Base-by-base conservation (phyloP, 2,329 filamentous ascomycete species). In the Mariannaea sp. region DNA sequence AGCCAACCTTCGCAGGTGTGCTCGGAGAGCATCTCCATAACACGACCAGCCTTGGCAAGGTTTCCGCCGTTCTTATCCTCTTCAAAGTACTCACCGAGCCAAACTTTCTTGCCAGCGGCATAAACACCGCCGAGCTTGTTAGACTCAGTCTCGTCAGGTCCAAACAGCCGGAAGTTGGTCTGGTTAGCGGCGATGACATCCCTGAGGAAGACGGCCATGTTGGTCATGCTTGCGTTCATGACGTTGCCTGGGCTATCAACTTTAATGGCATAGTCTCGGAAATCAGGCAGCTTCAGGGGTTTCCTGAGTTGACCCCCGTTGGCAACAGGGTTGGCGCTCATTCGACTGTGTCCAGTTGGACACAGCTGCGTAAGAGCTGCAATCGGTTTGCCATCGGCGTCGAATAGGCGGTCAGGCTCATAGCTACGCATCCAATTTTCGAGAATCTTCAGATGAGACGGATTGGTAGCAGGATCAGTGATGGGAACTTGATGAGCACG, bases 1-100 rank as follows among this genome's bases (percentile, higher is more conserved):
- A 92, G 77, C 88, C 88, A 92, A 20, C 87, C 89, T 70, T 92
- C 88, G 55, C 83, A 84, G 13, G 87, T 92, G 68, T 92, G 89
- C 71, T 92, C 89, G 14, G 85, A 89, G n/a, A 92, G 80, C 69
- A 92, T 92, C 70, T 92, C 89, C 87, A 92, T 92, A 29, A 92
- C 88, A 22, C 88, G 81, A 13, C 89, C 89, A 12, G 80, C 78
- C 14, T 76, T 80, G 5, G 84, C 80, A 19, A 92, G 75, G 64
- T 92, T 91, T 56, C 89, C 88, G 8, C 88, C 88, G 64, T 92
- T 85, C 7, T 75, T 72, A 64, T 92, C 89, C 66, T 92, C 88
- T 4, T 89, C 85, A 57, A 92, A 88, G 69, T 88, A 89, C 43
- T 90, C 88, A 5, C 83, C 88, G 75, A 92, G 77, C 88, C 89